Conservation (phyloP, 164 flowering plant species). For the Vitis cinerea region DNA sequence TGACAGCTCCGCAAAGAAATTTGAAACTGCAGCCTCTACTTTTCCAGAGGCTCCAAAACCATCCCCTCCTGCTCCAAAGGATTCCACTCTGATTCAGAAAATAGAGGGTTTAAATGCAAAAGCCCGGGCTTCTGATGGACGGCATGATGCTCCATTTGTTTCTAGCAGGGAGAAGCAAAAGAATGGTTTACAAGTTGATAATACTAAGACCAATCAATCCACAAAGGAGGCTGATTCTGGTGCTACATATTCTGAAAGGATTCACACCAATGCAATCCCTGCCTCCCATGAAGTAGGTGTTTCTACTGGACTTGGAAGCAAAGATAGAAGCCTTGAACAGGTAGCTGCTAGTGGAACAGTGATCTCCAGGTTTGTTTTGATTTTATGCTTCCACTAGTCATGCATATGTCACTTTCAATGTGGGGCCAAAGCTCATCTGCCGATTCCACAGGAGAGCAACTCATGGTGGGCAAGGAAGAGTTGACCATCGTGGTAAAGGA, state of each 20-base stretch:
- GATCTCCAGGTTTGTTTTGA: slow-evolving; percentile 34
- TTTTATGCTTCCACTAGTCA: slow-evolving; percentile 6
- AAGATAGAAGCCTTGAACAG: slow-evolving; percentile 30
- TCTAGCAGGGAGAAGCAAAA: slow-evolving; percentile 40
- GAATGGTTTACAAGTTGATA: slow-evolving; percentile 23
- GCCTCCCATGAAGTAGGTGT: slow-evolving; percentile 17
- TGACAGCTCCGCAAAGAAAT: slow-evolving; percentile 28
- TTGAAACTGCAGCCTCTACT: slow-evolving; percentile 20
- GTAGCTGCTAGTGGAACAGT: slow-evolving; percentile 20
- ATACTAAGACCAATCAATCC: slow-evolving; percentile 23
- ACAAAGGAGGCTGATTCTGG: slow-evolving; percentile 20
- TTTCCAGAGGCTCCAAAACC: slow-evolving; percentile 20
- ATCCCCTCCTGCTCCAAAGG: slow-evolving; percentile 34
- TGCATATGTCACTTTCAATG: slow-evolving; percentile 13
- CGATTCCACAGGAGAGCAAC: slow-evolving; percentile 38
- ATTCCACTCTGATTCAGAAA: slow-evolving; percentile 61
- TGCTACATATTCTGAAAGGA: slow-evolving; percentile 26
- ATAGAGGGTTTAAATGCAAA: slow-evolving; percentile 81
- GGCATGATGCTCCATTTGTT: slow-evolving; percentile 28
- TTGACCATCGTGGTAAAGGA: slow-evolving; percentile 54
- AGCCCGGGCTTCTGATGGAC: slow-evolving; percentile 61
- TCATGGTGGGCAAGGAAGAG: slow-evolving; percentile 49
- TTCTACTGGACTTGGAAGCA: slow-evolving; percentile 15
- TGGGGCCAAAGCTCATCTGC: slow-evolving; percentile 20
- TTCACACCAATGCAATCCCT: slow-evolving; percentile 25